A percentile compares a stretch with the other conserved stretches of the same genome.
These are phyloP conservation scores for Phytophthora idaei DNA, from an alignment of 352 stramenopile species.

Conservation along the genomic window DNA sequence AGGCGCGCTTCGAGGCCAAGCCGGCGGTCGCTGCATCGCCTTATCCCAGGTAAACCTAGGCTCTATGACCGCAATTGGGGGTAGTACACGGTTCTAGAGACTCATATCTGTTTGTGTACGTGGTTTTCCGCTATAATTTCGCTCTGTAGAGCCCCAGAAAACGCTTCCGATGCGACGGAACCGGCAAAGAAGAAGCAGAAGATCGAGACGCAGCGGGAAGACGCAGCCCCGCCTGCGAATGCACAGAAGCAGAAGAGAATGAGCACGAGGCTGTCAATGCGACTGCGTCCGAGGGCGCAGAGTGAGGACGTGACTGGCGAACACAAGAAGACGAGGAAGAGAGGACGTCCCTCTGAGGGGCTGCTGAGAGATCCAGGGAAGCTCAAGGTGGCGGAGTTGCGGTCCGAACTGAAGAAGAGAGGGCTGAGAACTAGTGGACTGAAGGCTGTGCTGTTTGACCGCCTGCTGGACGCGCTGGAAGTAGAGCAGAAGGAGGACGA, in stretches of 20 bases:
- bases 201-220: conserved; percentile 8
- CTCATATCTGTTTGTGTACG: background rate
- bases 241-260: background rate
- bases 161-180: conserved; percentile 5
- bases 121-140: conserved; percentile 1
- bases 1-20: conserved; percentile 49
- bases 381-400: conserved; percentile 62
- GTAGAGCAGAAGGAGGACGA: conserved; percentile 39
- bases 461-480: conserved; percentile 56
- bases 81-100: background rate
- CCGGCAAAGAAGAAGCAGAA: conserved; percentile 33
- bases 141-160: conserved; percentile 10
- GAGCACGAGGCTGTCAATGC: conserved; percentile 18
- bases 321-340: conserved; percentile 45
- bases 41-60: conserved; percentile 23
- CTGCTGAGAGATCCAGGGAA: conserved; percentile 25
- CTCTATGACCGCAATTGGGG: background rate
- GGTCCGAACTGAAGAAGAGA: conserved; percentile 61
- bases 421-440: conserved; percentile 55
- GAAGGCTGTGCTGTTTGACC: conserved; percentile 56
- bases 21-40: conserved; percentile 12
- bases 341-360: conserved; percentile 31
- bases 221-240: background rate
- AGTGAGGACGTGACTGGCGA: conserved; percentile 5
- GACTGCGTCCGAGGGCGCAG: conserved; percentile 5